Conservation (phyloP, 441 rosid genomes). For the Manihot esculenta region DNA sequence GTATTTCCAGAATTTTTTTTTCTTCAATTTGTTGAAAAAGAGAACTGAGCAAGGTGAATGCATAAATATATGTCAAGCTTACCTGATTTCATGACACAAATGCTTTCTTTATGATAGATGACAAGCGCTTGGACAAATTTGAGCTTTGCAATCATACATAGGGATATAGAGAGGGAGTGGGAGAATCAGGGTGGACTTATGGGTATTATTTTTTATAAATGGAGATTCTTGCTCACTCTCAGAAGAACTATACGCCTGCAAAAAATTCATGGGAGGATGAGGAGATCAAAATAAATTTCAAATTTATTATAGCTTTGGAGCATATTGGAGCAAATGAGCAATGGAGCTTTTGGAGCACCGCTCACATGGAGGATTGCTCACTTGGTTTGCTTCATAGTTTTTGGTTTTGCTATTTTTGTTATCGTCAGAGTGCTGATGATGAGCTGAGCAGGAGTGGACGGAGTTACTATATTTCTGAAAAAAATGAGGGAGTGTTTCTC, state of each 20-base stretch:
- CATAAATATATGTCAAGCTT: conserved; percentile 52
- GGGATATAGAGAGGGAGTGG: conserved; percentile 92
- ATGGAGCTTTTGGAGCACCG: conserved; percentile 98
- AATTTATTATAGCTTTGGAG: conserved; percentile 84
- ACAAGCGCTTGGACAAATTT: conserved; percentile 93
- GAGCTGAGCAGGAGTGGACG: conserved; percentile 27
- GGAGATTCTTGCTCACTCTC: conserved; percentile 81
- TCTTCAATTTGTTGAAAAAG: conserved; percentile 27
- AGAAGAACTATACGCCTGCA: conserved; percentile 62
- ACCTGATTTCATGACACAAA: conserved; percentile 79
- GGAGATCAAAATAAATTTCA: conserved; percentile 61
- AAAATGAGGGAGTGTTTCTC: conserved; percentile 14
- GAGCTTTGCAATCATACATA: conserved; percentile 97
- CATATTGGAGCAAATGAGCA: conserved; percentile 84
- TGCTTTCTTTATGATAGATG: conserved; percentile 99
- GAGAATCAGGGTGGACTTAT: conserved; percentile 76
- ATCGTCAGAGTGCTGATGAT: conserved; percentile 27
- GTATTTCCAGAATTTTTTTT: conserved; percentile 14
- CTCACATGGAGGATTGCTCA: conserved; percentile 90
- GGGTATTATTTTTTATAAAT: conserved; percentile 52
- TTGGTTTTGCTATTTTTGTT: conserved; percentile 19
- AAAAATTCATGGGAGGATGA: conserved; percentile 56
- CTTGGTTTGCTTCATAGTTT: conserved; percentile 61
- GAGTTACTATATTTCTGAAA: conserved; percentile 23
- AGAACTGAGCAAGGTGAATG: conserved; percentile 61